phyloP scores from a whole-genome alignment of 345 rosid genomes.

The Hibiscus mutabilis region DNA sequence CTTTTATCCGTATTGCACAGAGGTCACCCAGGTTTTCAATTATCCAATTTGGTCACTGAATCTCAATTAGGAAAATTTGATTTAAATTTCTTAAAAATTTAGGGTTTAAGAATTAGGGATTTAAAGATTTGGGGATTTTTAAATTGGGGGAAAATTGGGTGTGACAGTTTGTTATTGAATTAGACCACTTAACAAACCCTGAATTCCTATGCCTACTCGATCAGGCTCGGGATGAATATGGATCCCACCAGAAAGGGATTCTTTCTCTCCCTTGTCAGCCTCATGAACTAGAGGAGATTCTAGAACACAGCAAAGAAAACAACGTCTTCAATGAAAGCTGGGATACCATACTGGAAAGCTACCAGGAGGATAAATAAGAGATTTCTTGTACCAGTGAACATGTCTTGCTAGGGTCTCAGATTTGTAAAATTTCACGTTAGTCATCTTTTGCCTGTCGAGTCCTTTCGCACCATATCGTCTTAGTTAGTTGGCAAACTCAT shows the following conservation, averaged over 20 bases:
- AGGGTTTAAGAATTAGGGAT: too few relatives aligned
- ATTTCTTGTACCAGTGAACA: background rate
- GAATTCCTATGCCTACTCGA: slow-evolving; percentile 25
- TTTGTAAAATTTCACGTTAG: background rate
- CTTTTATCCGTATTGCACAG: too few relatives aligned
- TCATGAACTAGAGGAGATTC: slow-evolving; percentile 23
- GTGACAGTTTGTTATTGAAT: slow-evolving; percentile 17
- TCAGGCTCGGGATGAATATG: slow-evolving; percentile 29
- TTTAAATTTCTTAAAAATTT: too few relatives aligned
- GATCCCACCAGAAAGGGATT: slow-evolving; percentile 25
- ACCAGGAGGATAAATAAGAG: background rate
- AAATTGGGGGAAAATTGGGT: too few relatives aligned
- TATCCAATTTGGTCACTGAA: too few relatives aligned
- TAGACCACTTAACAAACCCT: slow-evolving; percentile 20
- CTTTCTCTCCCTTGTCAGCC: slow-evolving; percentile 29
- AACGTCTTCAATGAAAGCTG: background rate
- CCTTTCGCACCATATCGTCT: background rate
- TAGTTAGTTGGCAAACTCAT: background rate
- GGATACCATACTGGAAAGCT: background rate
- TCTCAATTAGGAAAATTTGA: too few relatives aligned
- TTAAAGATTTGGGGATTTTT: too few relatives aligned
- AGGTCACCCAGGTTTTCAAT: too few relatives aligned
- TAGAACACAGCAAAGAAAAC: background rate
- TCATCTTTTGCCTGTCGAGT: background rate
- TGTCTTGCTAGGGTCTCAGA: background rate